Evolutionary conservation across 2,329 filamentous ascomycete genomes (phyloP), one percentile per base, ranked within the genome.

Genomic region (Apiospora kogelbergensis): DNA sequence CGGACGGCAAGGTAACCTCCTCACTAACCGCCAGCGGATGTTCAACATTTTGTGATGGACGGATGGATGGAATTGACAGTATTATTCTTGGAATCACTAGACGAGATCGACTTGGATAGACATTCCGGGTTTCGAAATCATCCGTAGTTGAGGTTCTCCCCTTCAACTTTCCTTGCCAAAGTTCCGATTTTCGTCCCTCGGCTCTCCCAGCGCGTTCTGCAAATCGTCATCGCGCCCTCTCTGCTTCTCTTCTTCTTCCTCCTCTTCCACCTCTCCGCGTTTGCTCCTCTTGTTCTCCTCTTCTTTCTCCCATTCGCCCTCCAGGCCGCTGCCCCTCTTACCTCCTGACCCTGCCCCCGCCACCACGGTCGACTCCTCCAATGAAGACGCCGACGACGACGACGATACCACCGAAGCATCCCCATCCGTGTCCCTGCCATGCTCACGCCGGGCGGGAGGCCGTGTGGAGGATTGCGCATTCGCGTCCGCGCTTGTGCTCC

Each of bases 311-410:
- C 30, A 30, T 3, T 60, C 11, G 6, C 11, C 53, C 30, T 37
- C 30, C 3, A 15, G 17, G 40, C 40, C 40, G 11, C 40, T 15
- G 5, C 30, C 17, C 9, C 17, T 15, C 3, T 17, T 13, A 9
- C n/a, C 17, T 7, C 64, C 70, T 2, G 67, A 63, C 15, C 67
- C 68, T 44, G 65, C 67, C 6, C 60, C 68, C 26, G 48, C 68
- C 30, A 70, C 68, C 3, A 70, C 69, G 15, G 72, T 71, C 10
- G 72, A 73, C 13, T 72, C 67, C 22, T 69, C 69, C 11, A 70
- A 69, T 11, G 67, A 65, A 2, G n/a, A 40, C n/a, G n/a, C n/a
- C n/a, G n/a, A n/a, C n/a, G n/a, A n/a, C n/a, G n/a, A n/a, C n/a
- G n/a, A n/a, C 41, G 41, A 22, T n/a, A 37, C 24, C 10, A 63